These are phyloP conservation scores for Phytophthora brassicae DNA, from an alignment of 352 stramenopile genomes.

Conservation along the genomic window DNA sequence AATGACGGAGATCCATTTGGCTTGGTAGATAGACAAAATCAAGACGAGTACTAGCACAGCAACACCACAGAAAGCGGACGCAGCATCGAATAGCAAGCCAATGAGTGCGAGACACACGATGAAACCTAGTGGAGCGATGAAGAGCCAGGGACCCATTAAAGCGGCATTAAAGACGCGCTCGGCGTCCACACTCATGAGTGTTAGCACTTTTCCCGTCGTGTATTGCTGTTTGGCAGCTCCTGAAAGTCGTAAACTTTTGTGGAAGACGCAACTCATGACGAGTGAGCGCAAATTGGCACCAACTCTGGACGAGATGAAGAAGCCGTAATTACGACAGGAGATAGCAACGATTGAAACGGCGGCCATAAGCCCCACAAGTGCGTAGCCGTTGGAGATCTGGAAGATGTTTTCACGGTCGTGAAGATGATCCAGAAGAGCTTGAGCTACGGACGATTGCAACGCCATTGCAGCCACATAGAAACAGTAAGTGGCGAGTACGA, in stretches of 20 bases:
- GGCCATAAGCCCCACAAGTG: conserved; percentile 16
- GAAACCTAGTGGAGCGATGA: conserved; percentile 24
- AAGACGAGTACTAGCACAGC: conserved; percentile 22
- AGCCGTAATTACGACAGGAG: conserved; percentile 31
- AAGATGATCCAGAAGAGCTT: conserved; percentile 28
- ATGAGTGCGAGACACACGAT: conserved; percentile 29
- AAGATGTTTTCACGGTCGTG: conserved; percentile 23
- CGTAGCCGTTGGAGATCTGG: conserved; percentile 22
- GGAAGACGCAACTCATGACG: conserved; percentile 34
- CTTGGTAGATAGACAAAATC: conserved; percentile 8
- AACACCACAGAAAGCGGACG: conserved; percentile 14
- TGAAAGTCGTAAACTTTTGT: conserved; percentile 62
- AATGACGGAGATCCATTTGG: conserved; percentile 2
- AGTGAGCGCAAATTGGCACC: conserved; percentile 34
- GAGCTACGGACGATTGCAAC: conserved; percentile 24
- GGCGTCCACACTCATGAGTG: conserved; percentile 35
- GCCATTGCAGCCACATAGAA: conserved; percentile 32
- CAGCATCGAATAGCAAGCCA: conserved; percentile 21
- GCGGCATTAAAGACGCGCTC: conserved; percentile 32
- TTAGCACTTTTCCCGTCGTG: conserved; percentile 36
- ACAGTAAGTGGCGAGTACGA: conserved; percentile 24
- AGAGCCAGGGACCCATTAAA: conserved; percentile 28
- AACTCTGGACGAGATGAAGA: conserved; percentile 30
- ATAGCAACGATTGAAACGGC: conserved; percentile 22
- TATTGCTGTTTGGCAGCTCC: conserved; percentile 32